phyloP scores from a whole-genome alignment of 1,139 yeast genomes.

The Cylindricascospora bacillispora region DNA sequence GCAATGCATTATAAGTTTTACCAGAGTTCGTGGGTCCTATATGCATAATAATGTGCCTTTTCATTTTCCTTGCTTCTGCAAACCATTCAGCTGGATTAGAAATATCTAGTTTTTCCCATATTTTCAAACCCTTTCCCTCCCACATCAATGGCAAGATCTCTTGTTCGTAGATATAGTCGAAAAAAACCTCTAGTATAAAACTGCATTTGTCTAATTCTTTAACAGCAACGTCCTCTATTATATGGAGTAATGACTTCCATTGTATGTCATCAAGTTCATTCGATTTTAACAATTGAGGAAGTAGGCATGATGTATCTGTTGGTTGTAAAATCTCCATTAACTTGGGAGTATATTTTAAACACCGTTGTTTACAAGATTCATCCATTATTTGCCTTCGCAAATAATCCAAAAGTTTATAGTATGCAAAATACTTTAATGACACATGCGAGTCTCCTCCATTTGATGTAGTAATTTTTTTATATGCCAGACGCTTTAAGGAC shows the following conservation, averaged over 20 bases:
- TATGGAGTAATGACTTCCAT: conserved; percentile 8
- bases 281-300: conserved; percentile 10
- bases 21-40: conserved; percentile 98
- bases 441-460: too few species aligned
- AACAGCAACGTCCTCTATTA: conserved; percentile 2
- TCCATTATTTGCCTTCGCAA: conserved; percentile 13
- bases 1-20: conserved; percentile 77
- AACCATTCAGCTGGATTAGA: conserved; percentile 77
- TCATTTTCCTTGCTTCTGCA: conserved; percentile 73
- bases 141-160: conserved; percentile 15
- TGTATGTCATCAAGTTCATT: conserved; percentile 5
- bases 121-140: conserved; percentile 1
- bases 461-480: too few species aligned
- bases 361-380: too few species aligned
- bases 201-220: conserved; percentile 8
- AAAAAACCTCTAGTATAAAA: conserved; percentile 10
- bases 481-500: too few species aligned
- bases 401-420: conserved; percentile 16
- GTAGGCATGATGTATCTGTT: conserved; percentile 7
- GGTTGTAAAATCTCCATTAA: conserved; percentile 11
- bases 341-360: too few species aligned
- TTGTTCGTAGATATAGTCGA: conserved; percentile 14
- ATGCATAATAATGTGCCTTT: conserved; percentile 72
- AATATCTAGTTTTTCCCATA: conserved; percentile 30
- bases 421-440: conserved; percentile 10